phyloP scores from a whole-genome alignment of 495 filamentous ascomycete species.

The Pseudoneurospora amorphoporcata region DNA sequence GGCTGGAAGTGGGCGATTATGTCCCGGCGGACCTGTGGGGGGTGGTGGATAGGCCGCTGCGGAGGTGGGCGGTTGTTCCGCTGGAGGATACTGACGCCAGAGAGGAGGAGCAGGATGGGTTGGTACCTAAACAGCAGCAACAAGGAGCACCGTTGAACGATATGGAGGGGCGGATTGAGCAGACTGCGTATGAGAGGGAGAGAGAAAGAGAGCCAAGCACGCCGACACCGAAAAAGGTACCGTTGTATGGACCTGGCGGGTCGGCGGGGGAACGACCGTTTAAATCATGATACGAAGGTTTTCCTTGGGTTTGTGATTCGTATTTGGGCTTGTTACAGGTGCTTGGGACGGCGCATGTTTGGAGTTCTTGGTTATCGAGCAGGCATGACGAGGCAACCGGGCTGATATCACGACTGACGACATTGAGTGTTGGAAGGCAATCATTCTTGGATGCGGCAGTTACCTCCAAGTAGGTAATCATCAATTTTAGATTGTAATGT shows the following conservation, averaged over 20 bases:
- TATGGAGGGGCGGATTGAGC: not conserved
- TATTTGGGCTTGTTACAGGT: not conserved
- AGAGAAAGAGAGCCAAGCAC: slow-evolving; percentile 5
- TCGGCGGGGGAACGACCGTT: not conserved
- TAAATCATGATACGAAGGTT: not conserved
- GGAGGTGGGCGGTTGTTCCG: slow-evolving; percentile 33
- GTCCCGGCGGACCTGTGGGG: slow-evolving; percentile 88
- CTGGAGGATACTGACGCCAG: slow-evolving; percentile 13
- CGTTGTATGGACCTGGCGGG: not conserved
- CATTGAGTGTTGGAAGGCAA: not conserved
- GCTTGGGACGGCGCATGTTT: not conserved
- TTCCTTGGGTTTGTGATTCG: not conserved
- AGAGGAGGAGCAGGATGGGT: slow-evolving; percentile 1
- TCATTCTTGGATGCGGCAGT: not conserved
- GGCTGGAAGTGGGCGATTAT: slow-evolving; percentile 71
- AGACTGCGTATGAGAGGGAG: not conserved
- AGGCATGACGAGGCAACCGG: not conserved
- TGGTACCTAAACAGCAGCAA: too few species aligned
- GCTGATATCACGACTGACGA: not conserved
- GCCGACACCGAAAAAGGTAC: slow-evolving; percentile 8
- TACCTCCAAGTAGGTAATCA: not conserved
- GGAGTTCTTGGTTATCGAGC: not conserved
- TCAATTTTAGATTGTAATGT: not conserved
- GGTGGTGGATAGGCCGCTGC: slow-evolving; percentile 39
- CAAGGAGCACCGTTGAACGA: not conserved